Conservation (phyloP, 2,329 filamentous ascomycete genomes). For the Paraphoma chrysanthemicola region DNA sequence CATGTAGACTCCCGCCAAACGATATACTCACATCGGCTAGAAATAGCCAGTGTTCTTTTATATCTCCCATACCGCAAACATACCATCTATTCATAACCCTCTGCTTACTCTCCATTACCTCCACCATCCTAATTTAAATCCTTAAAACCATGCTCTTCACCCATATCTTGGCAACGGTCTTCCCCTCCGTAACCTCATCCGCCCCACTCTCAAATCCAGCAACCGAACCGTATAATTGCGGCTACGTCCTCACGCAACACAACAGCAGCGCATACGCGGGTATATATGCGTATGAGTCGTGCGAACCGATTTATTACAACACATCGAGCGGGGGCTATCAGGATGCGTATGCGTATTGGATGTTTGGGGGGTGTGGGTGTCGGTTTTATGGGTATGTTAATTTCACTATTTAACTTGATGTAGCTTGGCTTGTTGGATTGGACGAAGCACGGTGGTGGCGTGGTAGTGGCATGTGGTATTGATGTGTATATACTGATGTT, state of each 20-base stretch:
- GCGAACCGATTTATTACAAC: constrained; percentile 16
- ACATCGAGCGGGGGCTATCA: constrained; percentile 9
- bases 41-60: background rate
- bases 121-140: no score
- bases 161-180: background rate
- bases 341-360: constrained; percentile 12
- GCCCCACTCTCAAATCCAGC: background rate
- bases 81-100: background rate
- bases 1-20: background rate
- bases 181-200: background rate
- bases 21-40: background rate
- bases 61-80: background rate
- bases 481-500: no score
- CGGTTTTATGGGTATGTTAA: constrained; percentile 13
- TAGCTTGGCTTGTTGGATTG: no score
- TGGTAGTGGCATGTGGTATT: no score
- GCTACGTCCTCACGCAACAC: constrained; percentile 17
- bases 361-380: constrained; percentile 14
- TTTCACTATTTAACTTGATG: no score
- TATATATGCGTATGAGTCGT: constrained; percentile 5
- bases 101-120: background rate
- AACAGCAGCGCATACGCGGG: constrained; percentile 15
- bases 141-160: background rate
- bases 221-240: constrained; percentile 14
- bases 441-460: no score